A percentile compares a stretch with the other conserved stretches of the same genome.
Conservation (phyloP, 441 rosid species). For the Macaranga tanarius region DNA sequence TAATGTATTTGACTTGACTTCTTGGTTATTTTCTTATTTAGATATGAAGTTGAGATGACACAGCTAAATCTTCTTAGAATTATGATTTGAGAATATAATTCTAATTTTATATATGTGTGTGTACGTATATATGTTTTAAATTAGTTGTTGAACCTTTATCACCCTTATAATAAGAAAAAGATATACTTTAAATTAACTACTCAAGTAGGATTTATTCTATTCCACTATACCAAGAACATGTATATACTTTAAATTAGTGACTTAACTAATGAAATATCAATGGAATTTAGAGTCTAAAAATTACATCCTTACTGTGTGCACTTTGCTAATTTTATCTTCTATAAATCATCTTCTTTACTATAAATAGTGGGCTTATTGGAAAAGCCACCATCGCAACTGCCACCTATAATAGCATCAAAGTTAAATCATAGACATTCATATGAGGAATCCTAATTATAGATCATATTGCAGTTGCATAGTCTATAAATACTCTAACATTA, state of each 20-base stretch:
- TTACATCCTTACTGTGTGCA: constrained; percentile 92
- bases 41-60: too few relatives aligned
- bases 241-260: not conserved
- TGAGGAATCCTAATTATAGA: not conserved
- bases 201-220: too few relatives aligned
- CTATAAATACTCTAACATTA: constrained; percentile 41
- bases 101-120: too few relatives aligned
- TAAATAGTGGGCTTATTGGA: constrained; percentile 73
- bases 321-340: constrained; percentile 75
- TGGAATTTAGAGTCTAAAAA: constrained; percentile 8
- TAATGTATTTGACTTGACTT: too few relatives aligned
- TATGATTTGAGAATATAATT: too few relatives aligned
- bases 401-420: constrained; percentile 39
- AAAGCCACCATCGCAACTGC: constrained; percentile 84
- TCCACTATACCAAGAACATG: too few relatives aligned
- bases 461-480: not conserved
- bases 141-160: too few relatives aligned
- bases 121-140: too few relatives aligned
- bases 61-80: too few relatives aligned
- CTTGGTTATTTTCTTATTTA: too few relatives aligned
- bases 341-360: constrained; percentile 31
- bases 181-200: too few relatives aligned
- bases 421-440: not conserved
- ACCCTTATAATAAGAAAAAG: too few relatives aligned
- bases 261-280: not conserved